These are phyloP conservation scores for Epicoccum nigrum DNA, from an alignment of 2,329 filamentous ascomycete genomes.

Conservation along the genomic window DNA sequence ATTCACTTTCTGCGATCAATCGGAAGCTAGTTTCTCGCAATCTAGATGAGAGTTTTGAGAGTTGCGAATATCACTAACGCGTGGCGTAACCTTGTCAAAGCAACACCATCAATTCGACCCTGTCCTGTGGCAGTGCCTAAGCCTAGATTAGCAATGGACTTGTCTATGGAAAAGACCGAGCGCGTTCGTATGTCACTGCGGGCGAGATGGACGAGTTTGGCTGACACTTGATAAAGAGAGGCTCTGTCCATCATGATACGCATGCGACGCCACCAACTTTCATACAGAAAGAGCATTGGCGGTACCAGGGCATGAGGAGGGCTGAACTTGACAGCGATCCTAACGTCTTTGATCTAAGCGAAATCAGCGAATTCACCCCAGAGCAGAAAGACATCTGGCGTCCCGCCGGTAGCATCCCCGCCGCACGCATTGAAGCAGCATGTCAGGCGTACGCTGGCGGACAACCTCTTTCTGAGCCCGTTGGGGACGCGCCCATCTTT, in stretches of 20 bases:
- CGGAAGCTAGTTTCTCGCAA: background rate
- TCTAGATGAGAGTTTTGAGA: constrained; percentile 1
- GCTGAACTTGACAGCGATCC: constrained; percentile 58
- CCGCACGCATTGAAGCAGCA: constrained; percentile 36
- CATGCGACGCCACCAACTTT: constrained; percentile 46
- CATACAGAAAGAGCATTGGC: constrained; percentile 45
- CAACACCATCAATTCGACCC: background rate
- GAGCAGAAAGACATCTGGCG: constrained; percentile 38
- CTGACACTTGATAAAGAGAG: constrained; percentile 28
- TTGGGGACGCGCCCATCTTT: constrained; percentile 40
- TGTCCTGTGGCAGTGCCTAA: background rate
- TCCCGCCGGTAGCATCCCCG: constrained; percentile 35
- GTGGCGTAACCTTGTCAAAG: constrained; percentile 5
- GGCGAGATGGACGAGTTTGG: constrained; percentile 23
- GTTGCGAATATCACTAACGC: background rate
- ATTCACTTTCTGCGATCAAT: background rate
- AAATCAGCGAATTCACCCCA: constrained; percentile 40
- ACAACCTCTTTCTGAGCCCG: constrained; percentile 24
- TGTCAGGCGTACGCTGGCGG: constrained; percentile 42
- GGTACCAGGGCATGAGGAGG: constrained; percentile 65
- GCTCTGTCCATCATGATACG: constrained; percentile 44
- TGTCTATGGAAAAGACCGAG: constrained; percentile 32
- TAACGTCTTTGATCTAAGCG: constrained; percentile 51
- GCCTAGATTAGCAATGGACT: constrained; percentile 25
- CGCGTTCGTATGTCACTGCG: constrained; percentile 42